Evolutionary conservation across 495 filamentous ascomycete species (phyloP), one percentile per base, ranked within the genome.

Genomic region (Clavariopsis aquatica): DNA sequence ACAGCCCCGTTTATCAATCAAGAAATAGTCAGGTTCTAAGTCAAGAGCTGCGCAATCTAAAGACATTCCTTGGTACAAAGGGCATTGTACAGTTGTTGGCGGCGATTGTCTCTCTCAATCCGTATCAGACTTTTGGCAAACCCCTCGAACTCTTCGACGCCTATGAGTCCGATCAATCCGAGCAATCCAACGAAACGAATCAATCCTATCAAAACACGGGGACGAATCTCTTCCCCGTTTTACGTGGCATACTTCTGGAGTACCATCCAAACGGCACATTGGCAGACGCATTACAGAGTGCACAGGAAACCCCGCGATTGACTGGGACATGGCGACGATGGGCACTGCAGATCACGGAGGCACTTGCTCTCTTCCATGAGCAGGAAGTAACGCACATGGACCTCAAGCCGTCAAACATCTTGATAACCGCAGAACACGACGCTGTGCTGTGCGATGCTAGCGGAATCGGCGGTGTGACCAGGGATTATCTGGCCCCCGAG

Each of bases 221-320:
- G n/a, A 20, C 26, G 34, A 20, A 57, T 6, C 13, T 10, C 53
- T 57, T 20, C 36, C 12, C 26, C 4, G 27, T 57, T 20, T 20
- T 43, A 57, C 4, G 53, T 10, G 53, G 53, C 4, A 57, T 57
- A 5, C 53, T 57, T 57, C 53, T 57, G 36, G 4, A 57, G 26
- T 57, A 57, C 19, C 29, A 57, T 57, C 41, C 5, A 5, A 57
- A 57, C 26, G 53, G 53, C 26, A 57, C 53, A 22, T 22, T 57
- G 41, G 53, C 36, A 20, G 53, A 5, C 8, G 29, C 26, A 27
- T 20, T 49, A 9, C 22, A 49, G 22, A 49, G 20, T 36, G 31
- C 31, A 13, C 31, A 6, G 45, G 8, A 5, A n/a, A 49, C 20
- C 20, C 45, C 45, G 8, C 22, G 22, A 27, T 13, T 20, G 4